phyloP scores from a whole-genome alignment of 306 rosid species.

The Calophaca sinica region DNA sequence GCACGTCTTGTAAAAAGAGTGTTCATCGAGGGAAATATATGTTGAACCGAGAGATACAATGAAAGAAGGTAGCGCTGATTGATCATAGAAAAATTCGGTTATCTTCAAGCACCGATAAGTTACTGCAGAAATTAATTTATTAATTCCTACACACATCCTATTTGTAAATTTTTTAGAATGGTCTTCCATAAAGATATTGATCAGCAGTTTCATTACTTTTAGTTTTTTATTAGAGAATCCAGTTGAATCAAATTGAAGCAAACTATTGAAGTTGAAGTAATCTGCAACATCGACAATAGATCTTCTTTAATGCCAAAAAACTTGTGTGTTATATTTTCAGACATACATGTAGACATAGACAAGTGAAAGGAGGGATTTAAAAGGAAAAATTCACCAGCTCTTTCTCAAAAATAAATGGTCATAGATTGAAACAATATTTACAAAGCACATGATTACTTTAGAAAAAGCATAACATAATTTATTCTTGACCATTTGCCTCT shows the following conservation, averaged over 20 bases:
- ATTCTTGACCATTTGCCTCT: not conserved
- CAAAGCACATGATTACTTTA: not conserved
- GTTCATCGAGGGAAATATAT: conserved; percentile 19
- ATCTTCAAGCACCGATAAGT: conserved; percentile 31
- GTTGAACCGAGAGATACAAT: conserved; percentile 24
- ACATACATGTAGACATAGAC: no score
- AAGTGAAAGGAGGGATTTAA: no score
- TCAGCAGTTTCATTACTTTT: no score
- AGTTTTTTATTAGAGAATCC: no score
- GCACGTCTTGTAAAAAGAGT: conserved; percentile 16
- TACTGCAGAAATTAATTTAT: not conserved
- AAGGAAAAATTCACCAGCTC: no score
- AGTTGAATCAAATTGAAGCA: no score
- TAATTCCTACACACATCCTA: not conserved
- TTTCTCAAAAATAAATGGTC: not conserved
- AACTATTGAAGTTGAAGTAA: no score
- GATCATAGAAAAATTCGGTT: conserved; percentile 16
- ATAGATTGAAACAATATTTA: not conserved
- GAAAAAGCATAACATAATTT: not conserved
- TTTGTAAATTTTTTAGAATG: not conserved
- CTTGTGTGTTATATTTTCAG: no score
- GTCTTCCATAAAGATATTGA: not conserved
- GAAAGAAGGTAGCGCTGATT: conserved; percentile 22
- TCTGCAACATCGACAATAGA: no score
- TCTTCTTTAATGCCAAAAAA: no score